Percentiles rank a stretch among this genome's conserved stretches.
These are phyloP conservation scores for Pilaira anomala DNA, from an alignment of 192 early-diverging fungal genomes.

Conservation along the genomic window DNA sequence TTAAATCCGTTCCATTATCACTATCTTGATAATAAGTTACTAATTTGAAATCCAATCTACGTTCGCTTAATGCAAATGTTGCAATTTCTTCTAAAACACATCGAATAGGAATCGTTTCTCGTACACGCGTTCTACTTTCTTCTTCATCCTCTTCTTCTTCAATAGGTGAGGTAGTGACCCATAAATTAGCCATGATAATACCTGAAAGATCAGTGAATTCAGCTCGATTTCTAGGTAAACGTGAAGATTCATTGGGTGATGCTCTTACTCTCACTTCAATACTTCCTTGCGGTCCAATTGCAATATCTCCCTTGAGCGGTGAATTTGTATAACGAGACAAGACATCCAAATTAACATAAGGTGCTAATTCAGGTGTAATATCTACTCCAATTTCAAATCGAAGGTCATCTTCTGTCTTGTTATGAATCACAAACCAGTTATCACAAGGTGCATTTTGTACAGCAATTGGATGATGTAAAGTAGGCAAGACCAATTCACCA, in stretches of 20 bases:
- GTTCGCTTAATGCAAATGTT: constrained; percentile 66
- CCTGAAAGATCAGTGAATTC: constrained; percentile 60
- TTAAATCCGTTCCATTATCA: constrained; percentile 15
- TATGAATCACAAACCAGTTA: constrained; percentile 78
- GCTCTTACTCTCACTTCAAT: constrained; percentile 70
- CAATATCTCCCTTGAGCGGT: constrained; percentile 62
- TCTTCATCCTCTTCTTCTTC: constrained; percentile 36
- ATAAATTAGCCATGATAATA: constrained; percentile 64
- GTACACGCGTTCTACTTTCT: constrained; percentile 35
- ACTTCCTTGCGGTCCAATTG: constrained; percentile 59
- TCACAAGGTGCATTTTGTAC: constrained; percentile 62
- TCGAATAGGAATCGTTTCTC: constrained; percentile 64
- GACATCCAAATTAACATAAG: constrained; percentile 66
- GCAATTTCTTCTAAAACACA: constrained; percentile 64
- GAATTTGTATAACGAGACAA: constrained; percentile 82
- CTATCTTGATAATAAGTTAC: constrained; percentile 44
- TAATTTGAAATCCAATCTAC: constrained; percentile 65
- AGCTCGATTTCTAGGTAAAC: constrained; percentile 54
- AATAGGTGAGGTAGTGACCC: constrained; percentile 56
- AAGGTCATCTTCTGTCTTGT: constrained; percentile 72
- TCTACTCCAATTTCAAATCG: constrained; percentile 72
- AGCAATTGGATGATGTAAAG: constrained; percentile 64
- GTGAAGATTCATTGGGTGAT: constrained; percentile 57
- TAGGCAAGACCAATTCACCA: constrained; percentile 69
- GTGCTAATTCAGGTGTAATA: constrained; percentile 57